Evolutionary conservation across 192 early-diverging fungal genomes (phyloP).

Genomic region (Coemansia furcata): DNA sequence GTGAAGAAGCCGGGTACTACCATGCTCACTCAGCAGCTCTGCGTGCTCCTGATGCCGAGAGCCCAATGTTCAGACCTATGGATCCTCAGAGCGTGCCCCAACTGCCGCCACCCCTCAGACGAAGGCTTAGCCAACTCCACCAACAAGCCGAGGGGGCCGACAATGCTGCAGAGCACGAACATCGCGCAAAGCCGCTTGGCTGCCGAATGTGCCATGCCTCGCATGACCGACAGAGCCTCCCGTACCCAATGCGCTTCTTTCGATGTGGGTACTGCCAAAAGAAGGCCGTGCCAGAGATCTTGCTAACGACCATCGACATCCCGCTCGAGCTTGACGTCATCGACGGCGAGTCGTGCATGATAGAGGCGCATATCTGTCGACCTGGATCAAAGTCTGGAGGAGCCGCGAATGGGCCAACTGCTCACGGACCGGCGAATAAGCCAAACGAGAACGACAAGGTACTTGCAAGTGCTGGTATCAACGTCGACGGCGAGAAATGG

Average conservation of each 20-base stretch:
- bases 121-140: constrained; percentile 1
- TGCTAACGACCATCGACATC: constrained; percentile 71
- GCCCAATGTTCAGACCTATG: constrained; percentile 14
- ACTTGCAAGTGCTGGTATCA: neutral
- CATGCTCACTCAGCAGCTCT: neutral
- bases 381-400: constrained; percentile 13
- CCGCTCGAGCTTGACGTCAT: constrained; percentile 69
- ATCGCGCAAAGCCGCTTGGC: constrained; percentile 9
- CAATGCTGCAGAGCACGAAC: neutral
- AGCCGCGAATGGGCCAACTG: neutral
- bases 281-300: constrained; percentile 73
- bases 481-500: neutral
- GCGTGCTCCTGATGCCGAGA: constrained; percentile 15
- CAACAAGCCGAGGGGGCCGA: neutral
- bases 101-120: neutral
- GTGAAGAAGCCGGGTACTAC: neutral
- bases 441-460: neutral
- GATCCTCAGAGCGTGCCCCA: neutral
- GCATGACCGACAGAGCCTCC: constrained; percentile 59
- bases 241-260: constrained; percentile 65
- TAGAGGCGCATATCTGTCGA: constrained; percentile 72
- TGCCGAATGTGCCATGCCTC: constrained; percentile 68
- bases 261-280: constrained; percentile 69
- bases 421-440: neutral
- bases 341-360: constrained; percentile 59